Evolutionary conservation across 805 yeast genomes (phyloP).

Genomic region (Teunomyces tritomae): DNA sequence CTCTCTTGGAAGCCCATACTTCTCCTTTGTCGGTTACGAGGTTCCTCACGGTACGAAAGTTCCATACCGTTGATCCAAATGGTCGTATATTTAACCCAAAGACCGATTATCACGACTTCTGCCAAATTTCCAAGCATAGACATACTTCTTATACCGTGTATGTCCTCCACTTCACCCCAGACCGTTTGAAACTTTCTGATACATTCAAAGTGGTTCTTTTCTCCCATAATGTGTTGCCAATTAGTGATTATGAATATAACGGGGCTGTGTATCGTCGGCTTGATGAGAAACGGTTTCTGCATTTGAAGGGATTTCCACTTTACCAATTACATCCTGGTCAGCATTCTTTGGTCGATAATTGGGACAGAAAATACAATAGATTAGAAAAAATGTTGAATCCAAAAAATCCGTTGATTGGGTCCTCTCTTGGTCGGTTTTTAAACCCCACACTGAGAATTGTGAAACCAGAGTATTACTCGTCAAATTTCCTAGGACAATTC

Average conservation of each 20-base stretch:
- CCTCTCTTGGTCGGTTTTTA: background rate
- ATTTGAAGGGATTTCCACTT: background rate
- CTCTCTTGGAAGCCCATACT: background rate
- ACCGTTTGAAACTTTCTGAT: background rate
- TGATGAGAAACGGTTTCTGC: background rate
- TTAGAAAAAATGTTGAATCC: conserved; percentile 1
- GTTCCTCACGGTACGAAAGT: background rate
- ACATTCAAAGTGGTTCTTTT: conserved; percentile 4
- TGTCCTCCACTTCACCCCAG: conserved; percentile 1
- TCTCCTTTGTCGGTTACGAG: background rate
- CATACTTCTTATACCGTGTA: background rate
- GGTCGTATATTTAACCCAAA: background rate
- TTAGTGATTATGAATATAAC: conserved; percentile 7
- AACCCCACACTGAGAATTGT: background rate
- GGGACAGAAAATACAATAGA: conserved; percentile 5
- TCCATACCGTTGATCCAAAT: too few relatives aligned
- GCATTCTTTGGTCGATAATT: conserved; percentile 7
- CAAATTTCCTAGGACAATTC: background rate
- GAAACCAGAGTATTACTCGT: background rate
- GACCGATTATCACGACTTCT: background rate
- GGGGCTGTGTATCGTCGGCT: conserved; percentile 9
- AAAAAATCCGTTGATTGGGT: background rate
- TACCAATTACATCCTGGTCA: background rate
- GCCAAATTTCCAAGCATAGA: background rate
- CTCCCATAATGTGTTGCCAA: conserved; percentile 7